Base-by-base conservation (phyloP, 176 grass and related monocot genomes). In the Musa itinerans region DNA sequence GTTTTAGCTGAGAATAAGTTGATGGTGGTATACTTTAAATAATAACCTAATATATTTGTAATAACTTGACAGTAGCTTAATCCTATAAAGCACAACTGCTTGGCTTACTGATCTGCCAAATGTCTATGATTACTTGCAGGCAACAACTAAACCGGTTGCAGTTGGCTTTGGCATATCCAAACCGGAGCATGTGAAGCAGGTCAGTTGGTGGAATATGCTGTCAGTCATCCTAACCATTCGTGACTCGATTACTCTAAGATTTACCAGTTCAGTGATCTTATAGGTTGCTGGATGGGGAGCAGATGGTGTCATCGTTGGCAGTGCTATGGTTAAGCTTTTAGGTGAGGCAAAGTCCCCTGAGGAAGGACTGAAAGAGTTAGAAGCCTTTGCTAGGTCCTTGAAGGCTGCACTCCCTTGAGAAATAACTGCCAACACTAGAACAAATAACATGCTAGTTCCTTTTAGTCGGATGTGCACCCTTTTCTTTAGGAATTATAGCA, bases 111-210 rank as follows among this genome's bases (percentile, higher is more conserved):
- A 54, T 2, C 6, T 23, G 50, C 23, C 26, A 57, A 70, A 49
- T 52, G 73, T 49, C 78, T 43, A 43, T 61, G 53, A 57, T 51
- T 76, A 68, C 71, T 81, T 34, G 53, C 81, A 99, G 96, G 86
- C 76, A 69, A 99, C 96, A 74, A 74, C 82, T 51, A 99, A 99
- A 85, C 86, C 96, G 23, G 96, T 99, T 74, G 85, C 91, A 10
- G 96, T 99, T 81, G 96, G 96, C 8, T 99, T 99, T 84, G 96
- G 96, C 68, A 90, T 99, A 79, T 99, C 96, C 0, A 92, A 83
- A 58, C 86, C 96, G 27, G 96, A 95, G 76, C 96, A 99, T 52
- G 90, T 92, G 68, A 83, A 95, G 76, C 96, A 99, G 91, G 96
- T 99, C 76, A 70, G 64, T 9, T 22, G 76, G 57, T 52, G 13